Evolutionary conservation across 169 alveolate genomes (phyloP).

Genomic region (Babesia sp.): DNA sequence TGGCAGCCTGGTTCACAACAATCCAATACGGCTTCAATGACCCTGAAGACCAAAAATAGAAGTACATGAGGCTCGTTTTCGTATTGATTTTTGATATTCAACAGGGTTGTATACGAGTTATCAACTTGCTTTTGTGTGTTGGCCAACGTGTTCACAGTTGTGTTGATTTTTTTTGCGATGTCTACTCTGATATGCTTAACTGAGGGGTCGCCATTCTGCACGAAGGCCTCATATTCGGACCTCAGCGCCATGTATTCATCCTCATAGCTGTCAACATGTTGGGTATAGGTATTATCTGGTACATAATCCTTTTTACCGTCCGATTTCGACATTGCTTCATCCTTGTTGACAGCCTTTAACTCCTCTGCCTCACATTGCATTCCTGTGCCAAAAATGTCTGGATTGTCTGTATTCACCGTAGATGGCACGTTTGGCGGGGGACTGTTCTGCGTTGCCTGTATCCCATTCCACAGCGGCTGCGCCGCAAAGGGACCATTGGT

Average conservation of each 20-base stretch:
- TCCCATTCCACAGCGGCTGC: neutral
- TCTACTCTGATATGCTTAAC: conserved; percentile 18
- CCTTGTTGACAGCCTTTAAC: neutral
- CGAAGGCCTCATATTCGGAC: conserved; percentile 10
- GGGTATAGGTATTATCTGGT: conserved; percentile 18
- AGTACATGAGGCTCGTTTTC: neutral
- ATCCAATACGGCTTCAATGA: conserved; percentile 46
- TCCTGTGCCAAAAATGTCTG: neutral
- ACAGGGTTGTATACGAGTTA: conserved; percentile 14
- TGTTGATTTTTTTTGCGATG: conserved; percentile 28
- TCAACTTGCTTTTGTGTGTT: conserved; percentile 52
- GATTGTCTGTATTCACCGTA: neutral
- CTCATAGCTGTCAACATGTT: conserved; percentile 8
- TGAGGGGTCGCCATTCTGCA: neutral
- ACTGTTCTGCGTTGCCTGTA: neutral
- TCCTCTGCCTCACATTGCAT: neutral
- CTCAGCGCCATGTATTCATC: conserved; percentile 4
- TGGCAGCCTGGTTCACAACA: conserved; percentile 64
- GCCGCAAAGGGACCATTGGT: neutral
- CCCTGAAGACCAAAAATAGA: conserved; percentile 24
- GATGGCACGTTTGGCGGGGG: neutral
- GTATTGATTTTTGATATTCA: conserved; percentile 9
- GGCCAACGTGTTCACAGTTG: conserved; percentile 54
- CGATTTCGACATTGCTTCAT: neutral
- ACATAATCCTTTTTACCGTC: neutral